Evolutionary conservation across 2,329 filamentous ascomycete genomes (phyloP).

Genomic region (Fusarium stilboides): DNA sequence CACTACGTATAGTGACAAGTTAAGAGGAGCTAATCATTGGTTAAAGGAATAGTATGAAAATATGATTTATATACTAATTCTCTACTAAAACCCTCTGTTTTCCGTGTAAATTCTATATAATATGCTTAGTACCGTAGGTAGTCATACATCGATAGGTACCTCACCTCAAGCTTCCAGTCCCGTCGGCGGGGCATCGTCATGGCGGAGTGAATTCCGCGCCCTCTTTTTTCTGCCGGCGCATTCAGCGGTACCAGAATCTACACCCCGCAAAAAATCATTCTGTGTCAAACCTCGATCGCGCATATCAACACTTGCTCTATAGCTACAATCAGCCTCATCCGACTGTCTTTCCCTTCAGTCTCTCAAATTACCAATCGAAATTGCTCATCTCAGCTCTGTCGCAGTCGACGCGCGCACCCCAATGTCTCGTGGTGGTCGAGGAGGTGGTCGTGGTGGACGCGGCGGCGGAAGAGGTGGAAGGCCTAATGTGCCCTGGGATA

Average conservation of each 20-base stretch:
- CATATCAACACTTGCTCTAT: conserved; percentile 3
- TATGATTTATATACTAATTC: too few species aligned
- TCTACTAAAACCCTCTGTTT: too few species aligned
- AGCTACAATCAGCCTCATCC: conserved; percentile 1
- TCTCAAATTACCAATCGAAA: not conserved
- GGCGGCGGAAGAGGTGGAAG: conserved; percentile 64
- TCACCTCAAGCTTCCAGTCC: not conserved
- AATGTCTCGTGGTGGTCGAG: conserved; percentile 70
- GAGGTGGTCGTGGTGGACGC: conserved; percentile 66
- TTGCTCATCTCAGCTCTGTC: not conserved
- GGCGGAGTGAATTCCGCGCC: conserved; percentile 42
- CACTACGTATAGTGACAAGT: too few species aligned
- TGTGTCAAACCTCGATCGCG: conserved; percentile 34
- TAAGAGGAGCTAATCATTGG: too few species aligned
- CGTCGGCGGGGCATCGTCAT: conserved; percentile 36
- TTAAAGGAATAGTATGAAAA: too few species aligned
- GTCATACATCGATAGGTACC: too few species aligned
- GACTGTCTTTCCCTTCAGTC: not conserved
- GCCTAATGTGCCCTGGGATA: conserved; percentile 67
- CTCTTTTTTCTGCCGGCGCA: conserved; percentile 25
- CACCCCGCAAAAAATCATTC: conserved; percentile 48
- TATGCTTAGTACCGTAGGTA: too few species aligned
- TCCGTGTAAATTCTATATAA: too few species aligned
- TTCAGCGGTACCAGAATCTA: conserved; percentile 14
- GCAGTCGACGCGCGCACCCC: conserved; percentile 5